Evolutionary conservation across 768 basidiomycete species (phyloP).

Genomic region (Mycena galopus): DNA sequence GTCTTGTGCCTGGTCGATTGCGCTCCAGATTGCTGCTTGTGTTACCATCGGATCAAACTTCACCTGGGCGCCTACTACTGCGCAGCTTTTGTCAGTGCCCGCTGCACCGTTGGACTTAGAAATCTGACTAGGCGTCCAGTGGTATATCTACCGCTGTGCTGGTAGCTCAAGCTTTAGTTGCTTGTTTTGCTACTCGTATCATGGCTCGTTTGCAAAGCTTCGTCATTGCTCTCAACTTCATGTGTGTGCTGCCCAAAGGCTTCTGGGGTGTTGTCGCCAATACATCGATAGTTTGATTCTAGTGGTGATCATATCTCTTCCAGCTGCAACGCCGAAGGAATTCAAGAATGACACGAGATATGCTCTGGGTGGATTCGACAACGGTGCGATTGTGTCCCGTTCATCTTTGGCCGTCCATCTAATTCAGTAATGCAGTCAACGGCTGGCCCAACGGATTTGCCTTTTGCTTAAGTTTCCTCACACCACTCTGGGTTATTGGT

Average conservation of each 20-base stretch:
- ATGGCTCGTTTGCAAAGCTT: constrained; percentile 56
- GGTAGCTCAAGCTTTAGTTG: constrained; percentile 61
- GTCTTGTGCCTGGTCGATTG: constrained; percentile 63
- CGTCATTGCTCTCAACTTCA: constrained; percentile 57
- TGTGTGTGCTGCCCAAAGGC: constrained; percentile 39
- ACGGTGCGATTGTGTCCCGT: constrained; percentile 39
- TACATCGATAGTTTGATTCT: constrained; percentile 39
- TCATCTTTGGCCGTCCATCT: constrained; percentile 6
- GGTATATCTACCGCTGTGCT: constrained; percentile 66
- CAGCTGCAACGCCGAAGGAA: constrained; percentile 48
- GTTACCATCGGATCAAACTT: constrained; percentile 49
- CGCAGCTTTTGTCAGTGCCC: constrained; percentile 43
- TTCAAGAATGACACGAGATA: too few species aligned
- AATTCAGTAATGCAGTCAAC: constrained; percentile 49
- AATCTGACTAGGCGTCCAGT: constrained; percentile 44
- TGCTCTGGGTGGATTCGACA: background rate
- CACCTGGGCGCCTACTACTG: constrained; percentile 40
- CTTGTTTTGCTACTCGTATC: constrained; percentile 38
- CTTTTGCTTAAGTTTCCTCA: constrained; percentile 47
- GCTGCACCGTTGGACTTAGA: constrained; percentile 6
- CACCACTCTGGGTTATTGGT: constrained; percentile 53
- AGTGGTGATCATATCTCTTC: constrained; percentile 53
- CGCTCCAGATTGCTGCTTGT: constrained; percentile 63
- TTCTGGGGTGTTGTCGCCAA: too few species aligned
- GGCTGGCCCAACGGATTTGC: constrained; percentile 57